Conservation (phyloP, 768 basidiomycete genomes). For the Podaxis sp. region DNA sequence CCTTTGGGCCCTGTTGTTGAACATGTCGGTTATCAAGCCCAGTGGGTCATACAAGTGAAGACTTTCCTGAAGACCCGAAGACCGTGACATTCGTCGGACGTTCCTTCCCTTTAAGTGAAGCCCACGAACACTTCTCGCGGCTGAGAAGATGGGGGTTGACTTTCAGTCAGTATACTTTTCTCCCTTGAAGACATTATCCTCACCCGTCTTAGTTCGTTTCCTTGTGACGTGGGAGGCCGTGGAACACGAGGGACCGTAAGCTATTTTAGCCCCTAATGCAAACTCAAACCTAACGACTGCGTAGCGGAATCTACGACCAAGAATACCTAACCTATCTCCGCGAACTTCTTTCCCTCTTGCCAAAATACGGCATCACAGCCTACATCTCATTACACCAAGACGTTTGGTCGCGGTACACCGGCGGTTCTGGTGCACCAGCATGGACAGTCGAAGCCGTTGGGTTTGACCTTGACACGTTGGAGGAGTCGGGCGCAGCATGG, state of each 20-base stretch:
- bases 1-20: slow-evolving; percentile 2
- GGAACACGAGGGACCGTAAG: slow-evolving; percentile 90
- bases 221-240: slow-evolving; percentile 97
- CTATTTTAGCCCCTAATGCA: slow-evolving; percentile 18
- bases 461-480: slow-evolving; percentile 77
- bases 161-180: slow-evolving; percentile 56
- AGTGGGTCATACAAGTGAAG: slow-evolving; percentile 59
- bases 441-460: slow-evolving; percentile 91
- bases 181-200: background rate
- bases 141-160: slow-evolving; percentile 86
- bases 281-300: slow-evolving; percentile 3
- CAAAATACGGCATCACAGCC: slow-evolving; percentile 68
- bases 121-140: slow-evolving; percentile 78
- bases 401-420: slow-evolving; percentile 93
- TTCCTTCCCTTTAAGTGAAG: slow-evolving; percentile 89
- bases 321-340: slow-evolving; percentile 83
- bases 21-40: slow-evolving; percentile 44
- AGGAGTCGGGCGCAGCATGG: slow-evolving; percentile 87
- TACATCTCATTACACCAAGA: slow-evolving; percentile 90
- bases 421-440: slow-evolving; percentile 94
- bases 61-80: slow-evolving; percentile 64
- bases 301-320: slow-evolving; percentile 79
- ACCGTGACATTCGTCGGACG: slow-evolving; percentile 83
- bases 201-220: slow-evolving; percentile 64
- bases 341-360: slow-evolving; percentile 62